A percentile compares a stretch with the other conserved stretches of the same genome.
phyloP scores from a whole-genome alignment of 139 green algal genomes.

The Penium margaritaceum region DNA sequence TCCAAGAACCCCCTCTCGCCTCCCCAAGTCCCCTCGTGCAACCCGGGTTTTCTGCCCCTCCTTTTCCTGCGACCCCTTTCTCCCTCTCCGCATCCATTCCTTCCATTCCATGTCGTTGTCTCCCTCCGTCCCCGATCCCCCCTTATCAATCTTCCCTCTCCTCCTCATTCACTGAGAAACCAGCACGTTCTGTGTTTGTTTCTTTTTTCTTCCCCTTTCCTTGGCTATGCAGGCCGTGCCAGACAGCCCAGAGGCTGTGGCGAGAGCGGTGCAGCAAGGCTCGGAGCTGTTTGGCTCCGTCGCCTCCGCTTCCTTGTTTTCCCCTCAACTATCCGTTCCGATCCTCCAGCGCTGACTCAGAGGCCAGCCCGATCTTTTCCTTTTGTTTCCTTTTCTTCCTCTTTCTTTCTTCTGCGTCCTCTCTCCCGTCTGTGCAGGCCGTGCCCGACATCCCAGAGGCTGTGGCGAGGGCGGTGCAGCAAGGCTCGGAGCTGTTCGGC shows the following conservation, averaged over 20 bases:
- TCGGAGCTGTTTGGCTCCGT: conserved; percentile 10
- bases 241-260: conserved; percentile 19
- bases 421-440: background rate
- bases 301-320: background rate
- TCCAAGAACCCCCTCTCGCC: background rate
- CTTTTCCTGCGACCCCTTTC: background rate
- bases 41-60: background rate
- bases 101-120: background rate
- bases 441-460: conserved; percentile 25
- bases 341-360: background rate
- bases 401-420: background rate
- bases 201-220: background rate
- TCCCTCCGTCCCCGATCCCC: background rate
- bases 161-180: background rate
- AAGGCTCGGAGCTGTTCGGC: background rate
- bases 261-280: background rate
- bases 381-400: background rate
- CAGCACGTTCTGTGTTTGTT: too few relatives aligned
- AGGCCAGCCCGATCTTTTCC: too few relatives aligned
- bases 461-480: conserved; percentile 2
- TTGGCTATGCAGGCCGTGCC: conserved; percentile 15
- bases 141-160: background rate
- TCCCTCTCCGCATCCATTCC: background rate
- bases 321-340: background rate
- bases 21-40: background rate